These are phyloP conservation scores for Colletotrichum viniferum DNA, from an alignment of 2,329 filamentous ascomycete species.

Conservation along the genomic window DNA sequence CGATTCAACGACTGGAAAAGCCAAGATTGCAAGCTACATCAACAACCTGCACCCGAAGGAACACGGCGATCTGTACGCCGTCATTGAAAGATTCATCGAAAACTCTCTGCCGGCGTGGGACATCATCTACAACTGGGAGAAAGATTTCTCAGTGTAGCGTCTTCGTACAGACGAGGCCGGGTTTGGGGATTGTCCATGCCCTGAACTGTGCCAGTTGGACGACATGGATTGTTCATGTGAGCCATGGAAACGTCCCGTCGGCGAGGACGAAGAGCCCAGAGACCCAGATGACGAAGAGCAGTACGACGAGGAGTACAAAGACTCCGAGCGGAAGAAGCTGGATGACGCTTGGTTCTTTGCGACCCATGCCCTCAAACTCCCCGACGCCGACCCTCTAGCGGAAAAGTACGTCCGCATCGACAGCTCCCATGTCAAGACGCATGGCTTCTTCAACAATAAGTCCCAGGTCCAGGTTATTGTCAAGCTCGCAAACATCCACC, in stretches of 20 bases:
- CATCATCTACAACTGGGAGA: not conserved
- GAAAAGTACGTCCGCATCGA: not conserved
- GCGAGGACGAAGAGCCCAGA: not conserved
- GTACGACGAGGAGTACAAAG: not conserved
- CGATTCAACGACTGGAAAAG: slow-evolving; percentile 24
- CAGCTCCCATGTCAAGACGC: not conserved
- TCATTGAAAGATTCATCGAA: slow-evolving; percentile 40
- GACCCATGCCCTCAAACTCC: not conserved
- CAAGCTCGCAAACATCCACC: slow-evolving; percentile 65
- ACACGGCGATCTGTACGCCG: slow-evolving; percentile 32
- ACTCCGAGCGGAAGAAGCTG: not conserved
- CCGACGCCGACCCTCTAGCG: not conserved
- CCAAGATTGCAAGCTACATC: slow-evolving; percentile 48
- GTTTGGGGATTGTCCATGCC: not conserved
- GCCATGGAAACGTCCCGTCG: not conserved
- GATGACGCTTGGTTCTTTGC: not conserved
- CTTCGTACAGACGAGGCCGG: not conserved
- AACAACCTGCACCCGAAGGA: slow-evolving; percentile 48
- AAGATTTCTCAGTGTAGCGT: not conserved
- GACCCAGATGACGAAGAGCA: not conserved
- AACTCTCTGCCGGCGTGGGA: slow-evolving; percentile 46
- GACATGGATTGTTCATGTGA: not conserved
- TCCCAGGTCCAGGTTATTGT: slow-evolving; percentile 62
- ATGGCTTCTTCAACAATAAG: not conserved
- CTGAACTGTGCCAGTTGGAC: not conserved